phyloP scores from a whole-genome alignment of 805 yeast genomes.

The Teunomyces aglyptinius region DNA sequence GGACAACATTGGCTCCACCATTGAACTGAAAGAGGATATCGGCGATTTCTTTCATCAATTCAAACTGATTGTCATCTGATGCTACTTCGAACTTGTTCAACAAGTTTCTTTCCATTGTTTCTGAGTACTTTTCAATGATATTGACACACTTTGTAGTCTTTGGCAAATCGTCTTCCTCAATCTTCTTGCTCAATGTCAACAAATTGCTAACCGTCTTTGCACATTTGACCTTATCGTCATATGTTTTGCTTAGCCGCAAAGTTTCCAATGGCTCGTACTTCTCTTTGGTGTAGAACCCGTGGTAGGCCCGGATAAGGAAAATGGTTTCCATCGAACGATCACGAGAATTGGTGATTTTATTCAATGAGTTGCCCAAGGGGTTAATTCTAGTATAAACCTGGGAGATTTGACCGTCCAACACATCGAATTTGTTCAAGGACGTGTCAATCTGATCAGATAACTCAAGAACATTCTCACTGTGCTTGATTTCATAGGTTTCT shows the following conservation, averaged over 20 bases:
- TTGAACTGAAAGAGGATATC: conserved; percentile 74
- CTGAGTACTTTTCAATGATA: conserved; percentile 68
- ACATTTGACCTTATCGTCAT: conserved; percentile 58
- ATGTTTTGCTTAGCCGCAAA: conserved; percentile 47
- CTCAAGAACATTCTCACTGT: conserved; percentile 62
- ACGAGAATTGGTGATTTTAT: conserved; percentile 66
- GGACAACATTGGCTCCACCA: conserved; percentile 80
- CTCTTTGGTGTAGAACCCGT: conserved; percentile 65
- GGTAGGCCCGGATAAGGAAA: conserved; percentile 71
- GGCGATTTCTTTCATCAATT: conserved; percentile 74
- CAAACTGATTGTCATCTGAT: conserved; percentile 65
- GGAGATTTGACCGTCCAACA: conserved; percentile 52
- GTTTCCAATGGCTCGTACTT: conserved; percentile 55
- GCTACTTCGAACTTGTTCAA: conserved; percentile 70
- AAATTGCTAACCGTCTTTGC: conserved; percentile 70
- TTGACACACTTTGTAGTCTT: conserved; percentile 36
- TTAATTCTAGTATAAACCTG: conserved; percentile 58
- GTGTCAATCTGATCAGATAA: conserved; percentile 48
- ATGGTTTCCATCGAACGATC: conserved; percentile 72
- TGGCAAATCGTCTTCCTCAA: conserved; percentile 54
- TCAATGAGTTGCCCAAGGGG: conserved; percentile 68
- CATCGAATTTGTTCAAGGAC: conserved; percentile 47
- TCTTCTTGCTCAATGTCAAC: conserved; percentile 60
- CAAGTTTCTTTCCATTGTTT: conserved; percentile 68
- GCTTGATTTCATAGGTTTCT: conserved; percentile 59